Evolutionary conservation across 768 basidiomycete species (phyloP), one percentile per base, ranked within the genome.

Genomic region (Guyanaporus albipodus): DNA sequence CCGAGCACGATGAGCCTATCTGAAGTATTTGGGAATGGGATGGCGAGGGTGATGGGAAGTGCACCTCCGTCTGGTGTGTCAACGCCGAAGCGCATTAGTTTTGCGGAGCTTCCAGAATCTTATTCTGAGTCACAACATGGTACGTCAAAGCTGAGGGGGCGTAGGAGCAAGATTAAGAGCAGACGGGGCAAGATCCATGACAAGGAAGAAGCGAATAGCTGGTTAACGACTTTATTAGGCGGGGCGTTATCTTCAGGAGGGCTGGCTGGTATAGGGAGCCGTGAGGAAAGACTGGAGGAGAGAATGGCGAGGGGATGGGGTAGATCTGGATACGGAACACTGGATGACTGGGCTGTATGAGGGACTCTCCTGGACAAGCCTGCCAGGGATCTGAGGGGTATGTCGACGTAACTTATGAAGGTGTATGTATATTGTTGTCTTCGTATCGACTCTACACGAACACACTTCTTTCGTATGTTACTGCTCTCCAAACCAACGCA

Each of bases 51-150:
- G 34, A 50, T 67, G 36, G 42, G 62, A n/a, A 76, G 73, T 40
- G 52, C 72, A 33, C 59, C 75, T 10, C 74, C 78, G 36, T 81
- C 78, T 42, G 72, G 76, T 42, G 48, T 67, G 66, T 78, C 60
- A 69, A 78, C 86, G 11, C 85, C 86, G 8, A 88, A 85, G 55
- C 74, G 81, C n/a, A 88, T 90, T 34, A 85, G 82, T 50, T 90
- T 90, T 53, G 85, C 85, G 28, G 75, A 82, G 67, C 70, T 85
- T 38, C 85, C 86, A 0, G 86, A 87, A 64, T 77, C 80, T 28
- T 82, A 84, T 51, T 70, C 76, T 42, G 60, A 66, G 8, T 65
- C 67, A 46, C 62, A 57, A 48, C 61, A 56, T 42, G 65, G 58
- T 14, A 63, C 50, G 28, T 66, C 70, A 44, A 68, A 67, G 52